Evolutionary conservation across 2,329 filamentous ascomycete genomes (phyloP).

Genomic region (Ophiognomonia clavigignenti-juglandacearum): DNA sequence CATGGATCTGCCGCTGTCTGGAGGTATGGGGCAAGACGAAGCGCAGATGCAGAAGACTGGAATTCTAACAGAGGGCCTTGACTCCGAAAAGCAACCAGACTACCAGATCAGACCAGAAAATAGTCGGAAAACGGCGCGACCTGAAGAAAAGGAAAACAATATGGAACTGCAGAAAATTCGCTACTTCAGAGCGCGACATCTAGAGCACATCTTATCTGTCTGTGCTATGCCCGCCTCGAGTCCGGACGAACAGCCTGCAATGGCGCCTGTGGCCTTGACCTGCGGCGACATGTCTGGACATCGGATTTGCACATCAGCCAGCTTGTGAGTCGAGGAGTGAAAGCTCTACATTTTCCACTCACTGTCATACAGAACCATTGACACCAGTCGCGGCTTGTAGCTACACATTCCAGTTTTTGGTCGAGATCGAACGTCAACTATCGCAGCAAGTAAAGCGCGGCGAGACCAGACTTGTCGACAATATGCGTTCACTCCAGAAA

Average conservation of each 20-base stretch:
- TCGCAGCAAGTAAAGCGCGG: not conserved
- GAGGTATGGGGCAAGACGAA: too few species aligned
- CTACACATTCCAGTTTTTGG: not conserved
- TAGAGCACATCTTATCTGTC: conserved; percentile 2
- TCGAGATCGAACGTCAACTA: not conserved
- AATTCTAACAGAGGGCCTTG: too few species aligned
- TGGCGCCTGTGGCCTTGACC: not conserved
- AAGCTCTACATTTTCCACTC: too few species aligned
- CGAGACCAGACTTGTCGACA: not conserved
- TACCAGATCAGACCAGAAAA: too few species aligned
- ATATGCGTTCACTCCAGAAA: not conserved
- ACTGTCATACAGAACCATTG: not conserved
- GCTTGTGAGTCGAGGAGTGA: conserved; percentile 6
- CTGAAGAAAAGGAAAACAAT: too few species aligned
- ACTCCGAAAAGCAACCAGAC: too few species aligned
- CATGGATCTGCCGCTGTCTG: too few species aligned
- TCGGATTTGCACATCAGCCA: not conserved
- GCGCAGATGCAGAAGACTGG: too few species aligned
- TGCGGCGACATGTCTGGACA: conserved; percentile 9
- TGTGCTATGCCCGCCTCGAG: not conserved
- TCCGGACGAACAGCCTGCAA: not conserved
- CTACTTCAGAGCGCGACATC: not conserved
- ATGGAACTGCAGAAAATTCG: not conserved
- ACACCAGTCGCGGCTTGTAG: not conserved
- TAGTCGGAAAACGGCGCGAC: too few species aligned